Conservation (phyloP, 78 protist species). For the Dictyostelium capitatum region DNA sequence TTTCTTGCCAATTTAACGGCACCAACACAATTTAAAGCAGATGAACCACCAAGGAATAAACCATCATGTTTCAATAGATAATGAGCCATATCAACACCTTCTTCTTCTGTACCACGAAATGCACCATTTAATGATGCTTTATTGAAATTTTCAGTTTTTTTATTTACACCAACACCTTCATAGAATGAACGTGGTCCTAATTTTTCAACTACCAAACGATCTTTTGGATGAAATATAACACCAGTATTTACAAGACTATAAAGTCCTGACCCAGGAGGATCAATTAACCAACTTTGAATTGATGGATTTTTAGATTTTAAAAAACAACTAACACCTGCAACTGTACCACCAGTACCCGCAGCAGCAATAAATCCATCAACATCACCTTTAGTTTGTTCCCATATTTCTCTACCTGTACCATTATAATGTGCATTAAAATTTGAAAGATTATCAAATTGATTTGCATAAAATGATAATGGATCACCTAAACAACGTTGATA, state of each 20-base stretch:
- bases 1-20: constrained; percentile 86
- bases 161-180: constrained; percentile 80
- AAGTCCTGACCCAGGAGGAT: constrained; percentile 70
- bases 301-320: constrained; percentile 39
- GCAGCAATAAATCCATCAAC: constrained; percentile 78
- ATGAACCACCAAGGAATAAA: constrained; percentile 89
- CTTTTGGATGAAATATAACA: constrained; percentile 58
- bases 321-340: constrained; percentile 87
- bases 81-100: constrained; percentile 88
- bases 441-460: constrained; percentile 90
- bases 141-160: constrained; percentile 84
- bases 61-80: constrained; percentile 87
- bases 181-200: constrained; percentile 67
- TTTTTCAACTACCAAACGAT: constrained; percentile 74
- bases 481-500: constrained; percentile 72
- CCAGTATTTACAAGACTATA: constrained; percentile 69
- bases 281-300: constrained; percentile 44
- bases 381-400: constrained; percentile 78
- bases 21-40: constrained; percentile 88
- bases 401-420: constrained; percentile 89
- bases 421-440: constrained; percentile 88
- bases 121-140: constrained; percentile 83
- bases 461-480: constrained; percentile 42
- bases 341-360: constrained; percentile 92
- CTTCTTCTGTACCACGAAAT: constrained; percentile 79